Evolutionary conservation across 495 filamentous ascomycete species (phyloP).

Genomic region (Penicillium waksmanii): DNA sequence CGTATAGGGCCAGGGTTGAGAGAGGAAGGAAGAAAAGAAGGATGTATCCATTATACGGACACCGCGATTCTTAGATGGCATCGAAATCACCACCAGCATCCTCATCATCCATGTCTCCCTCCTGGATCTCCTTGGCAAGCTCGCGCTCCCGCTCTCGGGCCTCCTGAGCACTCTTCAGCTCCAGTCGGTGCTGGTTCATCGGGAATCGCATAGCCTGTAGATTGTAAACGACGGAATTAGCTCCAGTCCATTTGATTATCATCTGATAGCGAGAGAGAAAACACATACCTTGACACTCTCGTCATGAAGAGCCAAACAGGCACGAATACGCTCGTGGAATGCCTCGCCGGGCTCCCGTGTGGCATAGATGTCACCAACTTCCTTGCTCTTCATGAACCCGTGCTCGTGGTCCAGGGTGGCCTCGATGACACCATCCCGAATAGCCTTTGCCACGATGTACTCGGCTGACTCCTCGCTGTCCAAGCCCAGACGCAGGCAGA

Average conservation of each 20-base stretch:
- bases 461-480: slow-evolving; percentile 94
- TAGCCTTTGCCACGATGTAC: slow-evolving; percentile 99
- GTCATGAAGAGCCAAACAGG: slow-evolving; percentile 88
- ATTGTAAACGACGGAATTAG: slow-evolving; percentile 22
- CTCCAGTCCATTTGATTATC: not conserved
- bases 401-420: slow-evolving; percentile 91
- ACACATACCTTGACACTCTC: slow-evolving; percentile 92
- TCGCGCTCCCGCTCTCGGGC: slow-evolving; percentile 94
- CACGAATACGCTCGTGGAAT: slow-evolving; percentile 94
- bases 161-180: slow-evolving; percentile 97
- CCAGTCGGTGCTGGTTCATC: slow-evolving; percentile 98
- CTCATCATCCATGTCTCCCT: slow-evolving; percentile 96
- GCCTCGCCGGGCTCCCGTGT: slow-evolving; percentile 94
- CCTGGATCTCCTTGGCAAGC: slow-evolving; percentile 98
- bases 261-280: slow-evolving; percentile 2
- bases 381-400: slow-evolving; percentile 98
- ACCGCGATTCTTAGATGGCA: slow-evolving; percentile 69
- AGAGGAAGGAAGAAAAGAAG: slow-evolving; percentile 15
- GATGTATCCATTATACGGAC: slow-evolving; percentile 25
- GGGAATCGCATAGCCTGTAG: slow-evolving; percentile 96
- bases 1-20: slow-evolving; percentile 21
- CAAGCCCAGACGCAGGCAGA: slow-evolving; percentile 91
- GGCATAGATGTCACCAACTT: slow-evolving; percentile 91
- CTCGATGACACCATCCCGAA: slow-evolving; percentile 97
- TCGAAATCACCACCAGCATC: slow-evolving; percentile 97